A percentile compares a stretch with the other conserved stretches of the same genome.
Conservation (phyloP, 2,329 filamentous ascomycete species). For the Colletotrichum shisoi region DNA sequence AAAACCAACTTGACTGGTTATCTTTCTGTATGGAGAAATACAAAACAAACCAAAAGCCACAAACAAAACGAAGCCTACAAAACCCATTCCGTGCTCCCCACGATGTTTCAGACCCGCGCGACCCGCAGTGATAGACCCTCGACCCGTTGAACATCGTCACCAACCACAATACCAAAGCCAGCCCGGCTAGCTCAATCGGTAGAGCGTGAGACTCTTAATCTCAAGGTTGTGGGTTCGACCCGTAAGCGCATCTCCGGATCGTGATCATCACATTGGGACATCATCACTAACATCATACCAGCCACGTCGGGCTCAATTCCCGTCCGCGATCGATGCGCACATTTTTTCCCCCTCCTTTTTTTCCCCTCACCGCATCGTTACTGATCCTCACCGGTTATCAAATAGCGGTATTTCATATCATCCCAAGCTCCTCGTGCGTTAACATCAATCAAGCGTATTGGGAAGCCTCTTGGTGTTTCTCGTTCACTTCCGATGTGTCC, state of each 20-base stretch:
- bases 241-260: not conserved
- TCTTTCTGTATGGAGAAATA: not conserved
- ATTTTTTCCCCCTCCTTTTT: not conserved
- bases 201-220: slow-evolving; percentile 78
- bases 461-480: no score
- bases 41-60: not conserved
- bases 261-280: not conserved
- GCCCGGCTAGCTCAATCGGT: slow-evolving; percentile 73
- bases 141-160: not conserved
- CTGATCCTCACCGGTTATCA: not conserved
- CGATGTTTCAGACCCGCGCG: not conserved
- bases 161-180: slow-evolving; percentile 14
- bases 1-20: not conserved
- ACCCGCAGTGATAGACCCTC: slow-evolving; percentile 3
- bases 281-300: slow-evolving; percentile 1
- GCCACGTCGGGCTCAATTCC: slow-evolving; percentile 37
- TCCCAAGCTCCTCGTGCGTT: no score
- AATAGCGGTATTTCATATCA: not conserved
- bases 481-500: no score
- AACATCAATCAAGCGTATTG: no score
- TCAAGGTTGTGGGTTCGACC: slow-evolving; percentile 65
- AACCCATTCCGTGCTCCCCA: not conserved
- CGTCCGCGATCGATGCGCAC: slow-evolving; percentile 25
- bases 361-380: not conserved
- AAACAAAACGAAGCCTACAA: not conserved